phyloP scores from a whole-genome alignment of 1,284 basidiomycete species.

The Sparassis latifolia region DNA sequence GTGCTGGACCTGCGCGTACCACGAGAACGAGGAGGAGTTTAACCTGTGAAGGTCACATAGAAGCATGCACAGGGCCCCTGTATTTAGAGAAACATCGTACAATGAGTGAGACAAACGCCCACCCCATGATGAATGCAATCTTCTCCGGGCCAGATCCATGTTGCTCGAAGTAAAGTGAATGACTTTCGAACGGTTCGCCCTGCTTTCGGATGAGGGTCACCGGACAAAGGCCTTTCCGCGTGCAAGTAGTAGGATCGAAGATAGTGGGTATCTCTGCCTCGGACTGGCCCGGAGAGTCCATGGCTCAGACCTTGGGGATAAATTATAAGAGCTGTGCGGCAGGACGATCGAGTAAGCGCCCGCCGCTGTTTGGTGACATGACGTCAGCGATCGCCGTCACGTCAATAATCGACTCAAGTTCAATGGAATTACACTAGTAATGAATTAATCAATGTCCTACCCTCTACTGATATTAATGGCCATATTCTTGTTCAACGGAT shows the following conservation, averaged over 20 bases:
- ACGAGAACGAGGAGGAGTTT: conserved; percentile 58
- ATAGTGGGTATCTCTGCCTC: conserved; percentile 27
- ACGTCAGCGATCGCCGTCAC: too few species aligned
- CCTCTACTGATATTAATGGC: too few species aligned
- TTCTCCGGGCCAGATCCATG: conserved; percentile 63
- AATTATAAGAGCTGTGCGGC: too few species aligned
- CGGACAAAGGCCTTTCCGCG: conserved; percentile 65
- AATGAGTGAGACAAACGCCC: conserved; percentile 5
- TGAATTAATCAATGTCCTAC: too few species aligned
- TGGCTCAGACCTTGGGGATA: too few species aligned
- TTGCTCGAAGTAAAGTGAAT: conserved; percentile 72
- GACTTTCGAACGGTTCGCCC: conserved; percentile 46
- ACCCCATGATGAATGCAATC: conserved; percentile 70
- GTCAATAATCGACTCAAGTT: too few species aligned
- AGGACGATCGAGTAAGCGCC: too few species aligned
- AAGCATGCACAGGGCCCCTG: background rate
- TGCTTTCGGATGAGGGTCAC: conserved; percentile 52
- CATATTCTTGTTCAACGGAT: too few species aligned
- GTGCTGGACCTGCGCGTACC: conserved; percentile 54
- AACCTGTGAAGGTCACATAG: conserved; percentile 28
- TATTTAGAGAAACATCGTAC: too few species aligned
- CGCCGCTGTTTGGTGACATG: too few species aligned
- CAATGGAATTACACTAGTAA: too few species aligned
- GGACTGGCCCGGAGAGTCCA: too few species aligned
- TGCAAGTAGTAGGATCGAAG: conserved; percentile 53